Evolutionary conservation across 2,329 filamentous ascomycete species (phyloP), one percentile per base, ranked within the genome.

Genomic region (Whalleya microplaca): DNA sequence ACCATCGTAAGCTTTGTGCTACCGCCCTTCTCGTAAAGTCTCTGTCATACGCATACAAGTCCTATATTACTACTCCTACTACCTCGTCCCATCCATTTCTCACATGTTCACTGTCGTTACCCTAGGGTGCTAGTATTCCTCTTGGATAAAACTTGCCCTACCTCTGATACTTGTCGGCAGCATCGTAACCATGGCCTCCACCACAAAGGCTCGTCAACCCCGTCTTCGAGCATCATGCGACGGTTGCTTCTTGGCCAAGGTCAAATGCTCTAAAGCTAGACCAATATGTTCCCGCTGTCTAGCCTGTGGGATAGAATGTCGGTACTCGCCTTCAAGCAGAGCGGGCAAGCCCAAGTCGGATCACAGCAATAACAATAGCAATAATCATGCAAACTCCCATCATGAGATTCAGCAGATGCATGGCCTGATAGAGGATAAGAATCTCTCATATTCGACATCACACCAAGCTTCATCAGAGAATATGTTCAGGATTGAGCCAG

Each of bases 231-330:
- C 76, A 20, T 83, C 80, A 18, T 84, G 81, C 65, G 80, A 84
- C 58, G 79, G 78, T 7, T 84, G 81, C 69, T 82, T 83, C 66
- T 69, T 81, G 19, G 80, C 80, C 58, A 84, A 84, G 65, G 80
- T 84, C 69, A 83, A 83, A 64, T 84, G 81, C 68, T 81, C 78
- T 58, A 83, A 83, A 62, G 72, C 73, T 2, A 72, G 79, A n/a
- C 81, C 81, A 1, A 76, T 82, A 47, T 84, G 81, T 67, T 75
- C 75, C n/a, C 75, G 80, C 41, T 84, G 81, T 59, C 71, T 83
- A 2, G 67, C 75, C 2, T 79, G 76, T 43, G 81, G 81, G 7
- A 75, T 77, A 41, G 72, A 80, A 46, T 84, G 81, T 62, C 75
- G 74, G 8, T 84, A 83, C 61, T 82, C 80, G 16, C 80, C 80